Evolutionary conservation across 2,329 filamentous ascomycete species (phyloP).

Genomic region (Epichloe sp.): DNA sequence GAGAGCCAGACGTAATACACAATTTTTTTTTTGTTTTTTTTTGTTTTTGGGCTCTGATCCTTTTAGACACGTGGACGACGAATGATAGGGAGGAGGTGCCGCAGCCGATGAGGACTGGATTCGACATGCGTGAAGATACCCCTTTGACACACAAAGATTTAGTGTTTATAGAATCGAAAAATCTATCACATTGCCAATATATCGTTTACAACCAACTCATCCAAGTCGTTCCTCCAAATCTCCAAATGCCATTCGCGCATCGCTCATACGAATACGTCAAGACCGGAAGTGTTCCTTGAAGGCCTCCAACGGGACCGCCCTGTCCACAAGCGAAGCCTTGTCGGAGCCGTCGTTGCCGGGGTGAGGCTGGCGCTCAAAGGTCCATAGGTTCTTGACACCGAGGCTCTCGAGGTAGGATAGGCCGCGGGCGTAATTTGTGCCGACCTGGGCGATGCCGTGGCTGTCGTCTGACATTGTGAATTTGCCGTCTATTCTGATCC

Average conservation of each 20-base stretch:
- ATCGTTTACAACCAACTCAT: too few relatives aligned
- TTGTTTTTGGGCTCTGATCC: too few relatives aligned
- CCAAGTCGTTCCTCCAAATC: too few relatives aligned
- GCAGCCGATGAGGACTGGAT: too few relatives aligned
- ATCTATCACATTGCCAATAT: too few relatives aligned
- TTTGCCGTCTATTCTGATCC: slow-evolving; percentile 56
- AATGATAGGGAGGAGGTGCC: too few relatives aligned
- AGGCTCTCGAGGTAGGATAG: slow-evolving; percentile 57
- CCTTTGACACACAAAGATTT: too few relatives aligned
- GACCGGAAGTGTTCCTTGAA: slow-evolving; percentile 22
- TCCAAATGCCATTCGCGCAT: too few relatives aligned
- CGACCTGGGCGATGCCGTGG: slow-evolving; percentile 76
- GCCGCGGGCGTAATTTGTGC: slow-evolving; percentile 65
- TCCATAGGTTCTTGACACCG: slow-evolving; percentile 52
- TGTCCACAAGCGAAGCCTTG: slow-evolving; percentile 27
- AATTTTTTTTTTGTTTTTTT: too few relatives aligned
- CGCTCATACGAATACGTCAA: background rate
- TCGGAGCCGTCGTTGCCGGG: slow-evolving; percentile 15
- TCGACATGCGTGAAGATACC: too few relatives aligned
- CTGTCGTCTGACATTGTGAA: slow-evolving; percentile 95
- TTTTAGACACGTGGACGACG: too few relatives aligned
- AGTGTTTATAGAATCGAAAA: too few relatives aligned
- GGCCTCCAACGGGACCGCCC: slow-evolving; percentile 27
- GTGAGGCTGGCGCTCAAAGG: slow-evolving; percentile 27
- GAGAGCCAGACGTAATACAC: background rate